A percentile compares a stretch with the other conserved stretches of the same genome.
Evolutionary conservation across 176 grass and related monocot species (phyloP).

Genomic region (Phoenix roebelenii): DNA sequence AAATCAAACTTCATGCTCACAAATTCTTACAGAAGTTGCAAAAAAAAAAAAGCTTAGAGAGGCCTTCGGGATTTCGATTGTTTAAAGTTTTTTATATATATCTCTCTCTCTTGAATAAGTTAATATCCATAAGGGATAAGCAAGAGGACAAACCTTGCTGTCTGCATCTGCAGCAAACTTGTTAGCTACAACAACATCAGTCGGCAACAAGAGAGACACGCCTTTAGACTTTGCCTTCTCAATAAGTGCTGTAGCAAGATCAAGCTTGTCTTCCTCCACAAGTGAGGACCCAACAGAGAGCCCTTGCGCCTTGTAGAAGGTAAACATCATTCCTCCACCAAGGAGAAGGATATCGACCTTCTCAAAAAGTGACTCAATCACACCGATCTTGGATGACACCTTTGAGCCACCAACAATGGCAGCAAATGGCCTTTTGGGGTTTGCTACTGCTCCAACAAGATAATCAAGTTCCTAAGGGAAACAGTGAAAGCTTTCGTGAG

Average conservation of each 20-base stretch:
- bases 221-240: slow-evolving; percentile 84
- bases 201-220: slow-evolving; percentile 65
- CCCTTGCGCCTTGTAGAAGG: slow-evolving; percentile 94
- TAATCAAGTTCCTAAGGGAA: slow-evolving; percentile 81
- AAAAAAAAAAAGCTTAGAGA: too few relatives aligned
- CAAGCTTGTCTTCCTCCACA: slow-evolving; percentile 95
- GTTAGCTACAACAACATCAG: slow-evolving; percentile 67
- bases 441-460: slow-evolving; percentile 83
- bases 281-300: slow-evolving; percentile 79
- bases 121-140: background rate
- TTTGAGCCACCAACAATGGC: slow-evolving; percentile 98
- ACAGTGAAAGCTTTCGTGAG: background rate
- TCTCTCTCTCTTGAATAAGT: too few relatives aligned
- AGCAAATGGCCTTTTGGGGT: slow-evolving; percentile 86
- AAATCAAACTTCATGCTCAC: too few relatives aligned
- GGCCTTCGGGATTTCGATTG: too few relatives aligned
- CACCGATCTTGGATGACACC: slow-evolving; percentile 90
- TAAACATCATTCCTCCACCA: slow-evolving; percentile 94
- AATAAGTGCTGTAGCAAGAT: slow-evolving; percentile 64
- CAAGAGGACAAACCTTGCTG: slow-evolving; percentile 59
- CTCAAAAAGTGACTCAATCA: slow-evolving; percentile 67
- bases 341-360: slow-evolving; percentile 96
- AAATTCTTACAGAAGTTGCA: too few relatives aligned
- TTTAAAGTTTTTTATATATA: too few relatives aligned
- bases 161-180: slow-evolving; percentile 97